Conservation (phyloP, 768 basidiomycete genomes). For the Mycena metata region DNA sequence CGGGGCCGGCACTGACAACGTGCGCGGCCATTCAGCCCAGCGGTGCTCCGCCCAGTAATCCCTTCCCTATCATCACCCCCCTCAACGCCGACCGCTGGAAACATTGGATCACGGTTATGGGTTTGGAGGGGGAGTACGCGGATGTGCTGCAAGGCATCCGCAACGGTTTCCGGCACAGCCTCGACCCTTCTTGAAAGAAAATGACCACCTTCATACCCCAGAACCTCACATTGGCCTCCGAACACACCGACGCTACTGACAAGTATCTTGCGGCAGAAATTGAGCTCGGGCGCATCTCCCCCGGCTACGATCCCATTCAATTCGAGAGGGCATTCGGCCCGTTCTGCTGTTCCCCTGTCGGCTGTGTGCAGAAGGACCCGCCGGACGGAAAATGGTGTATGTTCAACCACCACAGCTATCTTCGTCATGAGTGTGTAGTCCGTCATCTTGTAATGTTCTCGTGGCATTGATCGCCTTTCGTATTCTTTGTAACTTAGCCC, state of each 20-base stretch:
- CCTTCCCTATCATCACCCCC: constrained; percentile 38
- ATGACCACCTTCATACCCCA: neutral
- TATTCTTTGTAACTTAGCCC: no score
- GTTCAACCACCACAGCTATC: constrained; percentile 37
- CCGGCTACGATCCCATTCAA: neutral
- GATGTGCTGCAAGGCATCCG: constrained; percentile 40
- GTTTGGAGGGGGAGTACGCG: constrained; percentile 22
- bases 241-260: neutral
- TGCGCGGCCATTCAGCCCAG: constrained; percentile 15
- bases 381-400: constrained; percentile 4
- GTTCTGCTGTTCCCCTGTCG: constrained; percentile 27
- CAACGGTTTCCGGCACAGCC: constrained; percentile 34
- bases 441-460: no score
- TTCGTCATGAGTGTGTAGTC: neutral
- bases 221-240: neutral
- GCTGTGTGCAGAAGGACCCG: constrained; percentile 12
- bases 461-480: no score
- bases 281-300: neutral
- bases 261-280: neutral
- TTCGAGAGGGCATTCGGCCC: constrained; percentile 26
- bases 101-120: constrained; percentile 1
- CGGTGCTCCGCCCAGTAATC: neutral
- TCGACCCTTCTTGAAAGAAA: neutral
- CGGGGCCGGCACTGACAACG: neutral
- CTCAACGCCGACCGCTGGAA: constrained; percentile 35